Conservation (phyloP, 495 filamentous ascomycete genomes). For the Neurospora tetrasperma region DNA sequence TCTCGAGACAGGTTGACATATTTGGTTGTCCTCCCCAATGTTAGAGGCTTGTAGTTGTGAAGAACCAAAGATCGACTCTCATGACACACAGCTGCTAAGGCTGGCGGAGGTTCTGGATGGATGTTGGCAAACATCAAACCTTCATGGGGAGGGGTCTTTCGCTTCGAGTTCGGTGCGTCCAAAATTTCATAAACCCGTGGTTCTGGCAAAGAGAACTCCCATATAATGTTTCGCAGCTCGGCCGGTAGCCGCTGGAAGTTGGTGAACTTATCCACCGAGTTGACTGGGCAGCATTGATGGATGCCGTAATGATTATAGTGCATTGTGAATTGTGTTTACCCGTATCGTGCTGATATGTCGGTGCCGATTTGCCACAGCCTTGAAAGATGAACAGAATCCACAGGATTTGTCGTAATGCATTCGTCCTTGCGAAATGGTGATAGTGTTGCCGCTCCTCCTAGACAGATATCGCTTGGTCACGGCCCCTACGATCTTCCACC, state of each 20-base stretch:
- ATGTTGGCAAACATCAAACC: slow-evolving; percentile 40
- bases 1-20: slow-evolving; percentile 37
- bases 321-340: slow-evolving; percentile 8
- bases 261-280: slow-evolving; percentile 17
- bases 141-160: slow-evolving; percentile 28
- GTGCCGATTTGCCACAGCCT: not conserved
- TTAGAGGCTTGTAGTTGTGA: slow-evolving; percentile 37
- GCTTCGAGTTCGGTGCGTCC: slow-evolving; percentile 33
- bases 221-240: slow-evolving; percentile 32
- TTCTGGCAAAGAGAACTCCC: slow-evolving; percentile 37
- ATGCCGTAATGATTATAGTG: slow-evolving; percentile 15
- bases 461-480: not conserved
- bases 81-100: slow-evolving; percentile 35
- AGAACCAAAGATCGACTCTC: slow-evolving; percentile 39
- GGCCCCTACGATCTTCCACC: not conserved
- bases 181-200: slow-evolving; percentile 38
- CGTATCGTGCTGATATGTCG: not conserved
- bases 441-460: not conserved
- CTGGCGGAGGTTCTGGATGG: slow-evolving; percentile 36
- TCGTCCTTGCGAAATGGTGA: not conserved
- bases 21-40: slow-evolving; percentile 35
- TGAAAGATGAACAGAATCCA: slow-evolving; percentile 2
- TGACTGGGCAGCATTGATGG: slow-evolving; percentile 12
- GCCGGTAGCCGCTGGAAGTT: slow-evolving; percentile 24
- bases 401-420: not conserved